Evolutionary conservation across 179 eudicot species (phyloP).

Genomic region (Drosera spatulata): DNA sequence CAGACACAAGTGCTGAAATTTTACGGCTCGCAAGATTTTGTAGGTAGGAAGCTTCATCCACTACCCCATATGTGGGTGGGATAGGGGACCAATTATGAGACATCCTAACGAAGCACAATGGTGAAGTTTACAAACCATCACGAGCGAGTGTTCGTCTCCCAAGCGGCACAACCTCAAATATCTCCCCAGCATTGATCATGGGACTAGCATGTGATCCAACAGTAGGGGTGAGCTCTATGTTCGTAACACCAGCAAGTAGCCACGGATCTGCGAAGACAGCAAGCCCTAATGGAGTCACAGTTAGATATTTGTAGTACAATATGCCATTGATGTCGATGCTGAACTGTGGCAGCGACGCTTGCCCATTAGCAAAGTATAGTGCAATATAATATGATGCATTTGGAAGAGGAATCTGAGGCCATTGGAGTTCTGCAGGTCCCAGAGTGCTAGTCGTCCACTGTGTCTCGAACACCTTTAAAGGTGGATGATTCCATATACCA

Average conservation of each 20-base stretch:
- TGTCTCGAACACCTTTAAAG: slow-evolving; percentile 60
- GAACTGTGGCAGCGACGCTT: slow-evolving; percentile 30
- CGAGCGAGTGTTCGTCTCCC: slow-evolving; percentile 64
- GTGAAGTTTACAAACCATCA: slow-evolving; percentile 48
- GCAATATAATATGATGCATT: slow-evolving; percentile 62
- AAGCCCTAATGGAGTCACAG: slow-evolving; percentile 50
- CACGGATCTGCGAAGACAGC: slow-evolving; percentile 71
- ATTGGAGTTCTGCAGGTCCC: slow-evolving; percentile 41
- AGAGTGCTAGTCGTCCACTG: slow-evolving; percentile 25
- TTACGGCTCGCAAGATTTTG: no score
- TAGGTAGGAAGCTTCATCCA: no score
- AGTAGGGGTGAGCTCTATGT: slow-evolving; percentile 45
- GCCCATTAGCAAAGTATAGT: slow-evolving; percentile 77
- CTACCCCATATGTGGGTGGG: no score
- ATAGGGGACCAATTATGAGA: no score
- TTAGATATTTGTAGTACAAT: slow-evolving; percentile 39
- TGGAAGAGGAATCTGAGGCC: slow-evolving; percentile 72
- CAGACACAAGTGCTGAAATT: no score
- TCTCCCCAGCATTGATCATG: slow-evolving; percentile 79
- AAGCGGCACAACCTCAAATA: slow-evolving; percentile 38
- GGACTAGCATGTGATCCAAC: slow-evolving; percentile 60
- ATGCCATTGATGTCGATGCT: slow-evolving; percentile 57
- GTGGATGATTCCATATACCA: slow-evolving; percentile 93
- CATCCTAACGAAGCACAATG: neutral
- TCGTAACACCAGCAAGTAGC: slow-evolving; percentile 76